Evolutionary conservation across 2,329 filamentous ascomycete genomes (phyloP), one percentile per base, ranked within the genome.

Genomic region (Periconia digitata): DNA sequence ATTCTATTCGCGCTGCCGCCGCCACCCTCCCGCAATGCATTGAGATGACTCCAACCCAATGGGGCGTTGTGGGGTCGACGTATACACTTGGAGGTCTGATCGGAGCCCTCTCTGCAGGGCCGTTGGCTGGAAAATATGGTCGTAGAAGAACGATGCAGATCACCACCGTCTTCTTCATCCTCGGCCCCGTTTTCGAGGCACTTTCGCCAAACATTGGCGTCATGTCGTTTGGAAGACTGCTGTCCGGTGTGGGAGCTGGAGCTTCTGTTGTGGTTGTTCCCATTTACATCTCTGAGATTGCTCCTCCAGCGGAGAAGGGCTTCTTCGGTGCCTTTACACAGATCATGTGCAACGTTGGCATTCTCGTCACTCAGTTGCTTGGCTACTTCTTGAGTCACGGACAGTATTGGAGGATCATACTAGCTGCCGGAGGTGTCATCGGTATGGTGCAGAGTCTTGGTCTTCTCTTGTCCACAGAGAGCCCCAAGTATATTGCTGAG

Each of bases 251-350:
- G 1, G 92, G 89, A 6, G 91, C 91, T 6, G 94, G 94, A 18
- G 90, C 91, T 2, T 84, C 91, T 1, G 92, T 94, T 2, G 94
- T 99, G 17, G 89, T 96, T 29, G 91, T 95, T 2, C 94, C 94
- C 0, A 83, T 99, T 17, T 99, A 95, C 76, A 90, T 99, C 59
- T 92, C 90, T 39, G 94, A 99, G 72, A 82, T 96, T 21, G 86
- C 92, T 0, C 94, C 92, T 34, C 72, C 72, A 1, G 67, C 66
- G 15, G 82, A 86, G 56, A 83, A 85, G 46, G 92, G 91, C 5
- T 84, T 95, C 44, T 97, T 96, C 60, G 84, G 84, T 10, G 77
- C 79, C 29, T 87, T 95, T 72, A 97, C 94, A 0, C 92, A 99
- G 69, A 85, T 97, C 64, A 92, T 91, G 72, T 92, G 92, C 76